Conservation (phyloP, 75 land plant genomes). For the Chamaecyparis obtusa region DNA sequence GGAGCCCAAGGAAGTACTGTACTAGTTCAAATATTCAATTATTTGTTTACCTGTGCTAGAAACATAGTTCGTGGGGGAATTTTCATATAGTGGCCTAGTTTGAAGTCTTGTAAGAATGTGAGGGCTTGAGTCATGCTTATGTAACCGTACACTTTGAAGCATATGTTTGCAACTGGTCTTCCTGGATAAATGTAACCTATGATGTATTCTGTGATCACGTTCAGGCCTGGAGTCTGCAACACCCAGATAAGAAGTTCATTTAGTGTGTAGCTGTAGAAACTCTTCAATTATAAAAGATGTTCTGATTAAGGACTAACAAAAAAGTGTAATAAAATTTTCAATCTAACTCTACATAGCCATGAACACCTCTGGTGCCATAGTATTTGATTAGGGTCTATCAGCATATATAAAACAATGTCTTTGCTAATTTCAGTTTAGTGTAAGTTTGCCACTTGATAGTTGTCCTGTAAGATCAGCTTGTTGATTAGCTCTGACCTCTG, state of each 20-base stretch:
- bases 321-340: no score
- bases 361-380: not conserved
- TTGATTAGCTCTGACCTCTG: not conserved
- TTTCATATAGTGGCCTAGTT: slow-evolving; percentile 86
- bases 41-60: slow-evolving; percentile 53
- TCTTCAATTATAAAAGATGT: not conserved
- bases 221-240: slow-evolving; percentile 59
- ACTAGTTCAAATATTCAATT: not conserved
- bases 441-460: not conserved
- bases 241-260: not conserved
- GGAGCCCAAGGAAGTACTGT: not conserved
- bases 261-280: not conserved
- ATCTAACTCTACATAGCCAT: not conserved
- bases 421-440: not conserved
- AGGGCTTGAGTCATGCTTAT: slow-evolving; percentile 80
- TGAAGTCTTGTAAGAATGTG: slow-evolving; percentile 61
- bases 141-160: slow-evolving; percentile 78
- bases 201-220: slow-evolving; percentile 72
- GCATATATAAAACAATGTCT: not conserved
- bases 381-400: not conserved
- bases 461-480: not conserved
- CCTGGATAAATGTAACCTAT: slow-evolving; percentile 81
- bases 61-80: slow-evolving; percentile 75
- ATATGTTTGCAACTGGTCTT: slow-evolving; percentile 80
- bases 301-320: not conserved